Conservation (phyloP, 176 grass and related monocot genomes). For the Avena eriantha region DNA sequence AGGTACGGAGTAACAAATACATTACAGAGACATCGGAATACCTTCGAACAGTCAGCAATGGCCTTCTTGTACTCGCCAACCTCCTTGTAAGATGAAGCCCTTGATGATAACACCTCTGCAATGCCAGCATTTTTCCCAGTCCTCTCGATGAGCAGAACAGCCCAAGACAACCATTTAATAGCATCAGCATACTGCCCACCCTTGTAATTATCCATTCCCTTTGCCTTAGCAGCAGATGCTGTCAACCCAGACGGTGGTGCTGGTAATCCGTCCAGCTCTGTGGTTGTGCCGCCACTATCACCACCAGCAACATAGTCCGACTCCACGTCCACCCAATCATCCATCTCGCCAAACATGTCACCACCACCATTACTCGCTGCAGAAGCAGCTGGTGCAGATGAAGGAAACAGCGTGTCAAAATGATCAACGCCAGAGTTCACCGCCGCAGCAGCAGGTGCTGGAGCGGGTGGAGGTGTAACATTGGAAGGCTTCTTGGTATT, state of each 20-base stretch:
- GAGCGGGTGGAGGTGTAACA: constrained; percentile 56
- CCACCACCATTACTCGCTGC: constrained; percentile 31
- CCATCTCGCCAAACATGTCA: constrained; percentile 81
- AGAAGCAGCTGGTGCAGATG: constrained; percentile 52
- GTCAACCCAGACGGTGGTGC: constrained; percentile 82
- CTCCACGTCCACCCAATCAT: constrained; percentile 81
- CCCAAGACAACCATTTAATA: constrained; percentile 98
- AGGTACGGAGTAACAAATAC: not conserved
- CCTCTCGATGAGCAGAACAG: constrained; percentile 80
- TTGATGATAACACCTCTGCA: constrained; percentile 85
- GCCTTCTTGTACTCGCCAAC: constrained; percentile 99
- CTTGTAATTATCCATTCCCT: constrained; percentile 97
- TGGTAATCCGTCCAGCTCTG: constrained; percentile 86
- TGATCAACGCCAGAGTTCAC: constrained; percentile 52
- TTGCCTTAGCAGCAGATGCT: constrained; percentile 66
- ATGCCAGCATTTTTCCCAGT: constrained; percentile 61
- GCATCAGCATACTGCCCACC: constrained; percentile 95
- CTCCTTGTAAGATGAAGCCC: constrained; percentile 98
- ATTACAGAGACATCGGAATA: constrained; percentile 16
- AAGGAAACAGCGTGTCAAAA: constrained; percentile 83
- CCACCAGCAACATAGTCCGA: constrained; percentile 64
- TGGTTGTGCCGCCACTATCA: constrained; percentile 65
- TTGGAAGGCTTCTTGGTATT: constrained; percentile 47
- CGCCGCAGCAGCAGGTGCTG: constrained; percentile 41
- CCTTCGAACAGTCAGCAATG: constrained; percentile 98